phyloP scores from a whole-genome alignment of 331 rosid genomes.

The Malus hybrid region DNA sequence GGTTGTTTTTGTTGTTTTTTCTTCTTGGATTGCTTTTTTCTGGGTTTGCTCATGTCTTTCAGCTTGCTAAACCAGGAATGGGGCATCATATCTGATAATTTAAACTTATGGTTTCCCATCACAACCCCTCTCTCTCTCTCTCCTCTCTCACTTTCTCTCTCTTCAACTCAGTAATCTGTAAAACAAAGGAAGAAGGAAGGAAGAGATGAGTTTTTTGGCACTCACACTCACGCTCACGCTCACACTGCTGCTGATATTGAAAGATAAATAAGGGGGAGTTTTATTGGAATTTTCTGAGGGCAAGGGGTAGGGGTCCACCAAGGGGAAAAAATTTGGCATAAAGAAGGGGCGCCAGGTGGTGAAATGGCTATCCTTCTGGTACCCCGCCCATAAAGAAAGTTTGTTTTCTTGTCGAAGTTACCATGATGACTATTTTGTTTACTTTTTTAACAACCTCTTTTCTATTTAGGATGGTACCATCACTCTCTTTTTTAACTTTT shows the following conservation, averaged over 20 bases:
- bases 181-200: background rate
- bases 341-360: background rate
- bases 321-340: conserved; percentile 14
- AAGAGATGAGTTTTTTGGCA: background rate
- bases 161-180: background rate
- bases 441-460: background rate
- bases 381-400: conserved; percentile 1
- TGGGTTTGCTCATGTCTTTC: conserved; percentile 52
- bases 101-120: conserved; percentile 79
- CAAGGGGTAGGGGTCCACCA: conserved; percentile 41
- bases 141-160: background rate
- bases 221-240: background rate
- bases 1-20: conserved; percentile 19
- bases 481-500: too few relatives aligned
- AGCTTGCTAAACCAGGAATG: conserved; percentile 90
- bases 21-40: conserved; percentile 29
- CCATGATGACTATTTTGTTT: conserved; percentile 7
- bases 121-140: background rate
- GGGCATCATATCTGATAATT: conserved; percentile 79
- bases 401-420: background rate
- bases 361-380: background rate
- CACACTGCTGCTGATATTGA: background rate
- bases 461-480: background rate
- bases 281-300: conserved; percentile 24
- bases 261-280: conserved; percentile 13